Evolutionary conservation across 129 eudicot species (phyloP).

Genomic region (Scalesia atractyloides): DNA sequence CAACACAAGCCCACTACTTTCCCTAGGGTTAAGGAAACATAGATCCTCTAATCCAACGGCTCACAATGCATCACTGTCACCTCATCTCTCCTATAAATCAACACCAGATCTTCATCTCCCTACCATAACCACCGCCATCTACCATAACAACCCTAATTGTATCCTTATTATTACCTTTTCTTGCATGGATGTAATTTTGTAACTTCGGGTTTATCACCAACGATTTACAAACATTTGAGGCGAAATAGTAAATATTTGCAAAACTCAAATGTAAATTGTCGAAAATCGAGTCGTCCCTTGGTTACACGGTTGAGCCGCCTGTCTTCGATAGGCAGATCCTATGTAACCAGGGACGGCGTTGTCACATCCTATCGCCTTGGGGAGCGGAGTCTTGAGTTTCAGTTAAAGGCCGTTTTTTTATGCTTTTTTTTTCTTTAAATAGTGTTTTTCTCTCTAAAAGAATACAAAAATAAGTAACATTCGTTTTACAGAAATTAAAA

Average conservation of each 20-base stretch:
- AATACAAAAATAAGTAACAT: too few species aligned
- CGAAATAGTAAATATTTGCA: conserved; percentile 21
- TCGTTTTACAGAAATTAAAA: too few species aligned
- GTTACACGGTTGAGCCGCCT: conserved; percentile 28
- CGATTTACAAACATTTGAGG: conserved; percentile 23
- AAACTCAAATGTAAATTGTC: conserved; percentile 35
- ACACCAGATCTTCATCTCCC: neutral
- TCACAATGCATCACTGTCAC: conserved; percentile 14
- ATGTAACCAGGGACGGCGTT: conserved; percentile 22
- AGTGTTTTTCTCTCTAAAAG: too few species aligned
- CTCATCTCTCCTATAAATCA: conserved; percentile 8
- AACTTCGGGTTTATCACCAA: neutral
- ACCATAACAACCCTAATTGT: neutral
- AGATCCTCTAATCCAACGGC: conserved; percentile 24
- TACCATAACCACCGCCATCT: neutral
- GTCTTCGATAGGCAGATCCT: conserved; percentile 18
- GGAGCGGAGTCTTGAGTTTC: conserved; percentile 47
- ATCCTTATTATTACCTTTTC: too few species aligned
- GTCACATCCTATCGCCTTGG: conserved; percentile 51
- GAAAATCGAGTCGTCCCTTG: conserved; percentile 24
- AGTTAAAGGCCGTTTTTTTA: too few species aligned
- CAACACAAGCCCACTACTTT: conserved; percentile 4
- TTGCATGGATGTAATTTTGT: too few species aligned
- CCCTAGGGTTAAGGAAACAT: conserved; percentile 7
- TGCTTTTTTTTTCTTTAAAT: too few species aligned